Conservation (phyloP, 257 asterid species). For the Linaria vulgaris region DNA sequence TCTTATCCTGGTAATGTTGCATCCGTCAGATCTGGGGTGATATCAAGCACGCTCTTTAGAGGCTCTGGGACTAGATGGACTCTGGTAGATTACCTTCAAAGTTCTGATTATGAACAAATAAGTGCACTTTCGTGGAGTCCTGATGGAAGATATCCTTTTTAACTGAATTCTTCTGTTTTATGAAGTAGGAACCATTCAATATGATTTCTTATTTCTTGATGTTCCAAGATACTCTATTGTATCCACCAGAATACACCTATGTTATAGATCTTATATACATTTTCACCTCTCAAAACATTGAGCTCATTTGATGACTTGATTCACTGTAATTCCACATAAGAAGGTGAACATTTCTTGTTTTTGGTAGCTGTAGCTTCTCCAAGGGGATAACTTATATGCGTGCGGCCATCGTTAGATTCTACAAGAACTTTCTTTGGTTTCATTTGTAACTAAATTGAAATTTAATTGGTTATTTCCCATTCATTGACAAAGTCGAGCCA, state of each 20-base stretch:
- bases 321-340: not conserved
- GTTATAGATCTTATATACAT: not conserved
- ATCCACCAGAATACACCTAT: no score
- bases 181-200: constrained; percentile 6
- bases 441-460: not conserved
- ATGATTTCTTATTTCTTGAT: constrained; percentile 3
- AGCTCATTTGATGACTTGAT: constrained; percentile 13
- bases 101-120: constrained; percentile 66
- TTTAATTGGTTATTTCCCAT: no score
- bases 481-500: no score
- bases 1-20: constrained; percentile 84
- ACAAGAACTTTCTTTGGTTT: not conserved
- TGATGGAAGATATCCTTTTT: constrained; percentile 87
- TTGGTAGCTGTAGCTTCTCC: not conserved
- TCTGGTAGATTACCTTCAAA: constrained; percentile 82
- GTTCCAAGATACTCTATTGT: not conserved
- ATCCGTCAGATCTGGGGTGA: constrained; percentile 71
- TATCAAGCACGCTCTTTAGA: constrained; percentile 69
- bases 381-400: not conserved
- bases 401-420: constrained; percentile 9
- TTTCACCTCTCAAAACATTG: constrained; percentile 11
- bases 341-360: constrained; percentile 5
- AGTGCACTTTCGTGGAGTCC: constrained; percentile 98
- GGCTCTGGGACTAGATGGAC: constrained; percentile 80
- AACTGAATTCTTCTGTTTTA: constrained; percentile 13